Percentiles rank a stretch among this genome's conserved stretches.
phyloP scores from a whole-genome alignment of 768 basidiomycete genomes.

The Fibroporia radiculosa region DNA sequence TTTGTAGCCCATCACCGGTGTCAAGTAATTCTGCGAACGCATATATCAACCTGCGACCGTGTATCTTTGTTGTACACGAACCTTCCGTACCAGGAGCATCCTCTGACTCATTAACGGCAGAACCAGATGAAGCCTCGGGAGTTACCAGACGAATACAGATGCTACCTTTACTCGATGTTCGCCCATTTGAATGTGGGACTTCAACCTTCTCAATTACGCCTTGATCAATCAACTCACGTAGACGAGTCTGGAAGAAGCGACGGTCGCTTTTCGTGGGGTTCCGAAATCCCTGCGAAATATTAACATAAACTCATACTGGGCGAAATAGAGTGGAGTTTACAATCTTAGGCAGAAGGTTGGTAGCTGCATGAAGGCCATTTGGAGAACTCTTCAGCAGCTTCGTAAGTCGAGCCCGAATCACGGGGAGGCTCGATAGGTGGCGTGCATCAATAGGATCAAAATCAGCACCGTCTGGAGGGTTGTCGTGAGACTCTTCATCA shows the following conservation, averaged over 20 bases:
- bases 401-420: conserved; percentile 64
- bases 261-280: conserved; percentile 72
- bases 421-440: conserved; percentile 65
- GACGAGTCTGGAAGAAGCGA: conserved; percentile 70
- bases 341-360: conserved; percentile 70
- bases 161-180: conserved; percentile 34
- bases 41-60: too few species aligned
- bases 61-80: too few species aligned
- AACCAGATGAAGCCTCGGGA: conserved; percentile 24
- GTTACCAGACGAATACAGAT: conserved; percentile 63
- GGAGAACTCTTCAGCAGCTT: conserved; percentile 65
- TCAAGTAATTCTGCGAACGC: background rate
- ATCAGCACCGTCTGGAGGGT: conserved; percentile 25
- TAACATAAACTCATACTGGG: background rate
- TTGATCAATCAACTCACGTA: conserved; percentile 66
- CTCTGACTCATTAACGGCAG: too few species aligned
- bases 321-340: conserved; percentile 34
- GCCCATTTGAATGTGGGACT: conserved; percentile 52
- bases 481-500: conserved; percentile 16
- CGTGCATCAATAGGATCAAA: conserved; percentile 75
- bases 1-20: conserved; percentile 1
- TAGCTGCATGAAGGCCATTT: conserved; percentile 62
- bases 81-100: too few species aligned
- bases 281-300: conserved; percentile 54
- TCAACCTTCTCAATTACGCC: conserved; percentile 69